Conservation (phyloP, 2,329 filamentous ascomycete genomes). For the Fusarium transvaalense region DNA sequence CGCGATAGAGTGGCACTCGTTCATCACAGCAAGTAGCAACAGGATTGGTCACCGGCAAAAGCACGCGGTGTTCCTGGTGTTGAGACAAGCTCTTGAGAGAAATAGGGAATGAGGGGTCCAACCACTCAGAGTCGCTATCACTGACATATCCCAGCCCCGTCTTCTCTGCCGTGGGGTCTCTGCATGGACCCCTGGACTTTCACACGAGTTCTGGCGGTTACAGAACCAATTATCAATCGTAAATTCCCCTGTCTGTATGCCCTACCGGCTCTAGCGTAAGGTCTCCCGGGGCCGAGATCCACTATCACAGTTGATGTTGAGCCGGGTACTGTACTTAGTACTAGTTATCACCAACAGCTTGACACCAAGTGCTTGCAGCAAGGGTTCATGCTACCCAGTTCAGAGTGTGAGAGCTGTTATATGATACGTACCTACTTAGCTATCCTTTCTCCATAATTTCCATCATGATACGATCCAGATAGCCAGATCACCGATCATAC, state of each 20-base stretch:
- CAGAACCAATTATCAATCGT: slow-evolving; percentile 24
- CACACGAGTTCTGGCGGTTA: slow-evolving; percentile 40
- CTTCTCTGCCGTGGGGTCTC: background rate
- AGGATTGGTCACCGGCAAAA: slow-evolving; percentile 7
- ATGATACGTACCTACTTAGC: background rate
- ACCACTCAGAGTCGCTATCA: slow-evolving; percentile 29
- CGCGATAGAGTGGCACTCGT: background rate
- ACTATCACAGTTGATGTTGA: background rate
- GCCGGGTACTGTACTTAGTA: no score
- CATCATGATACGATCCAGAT: background rate
- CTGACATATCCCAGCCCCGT: slow-evolving; percentile 21
- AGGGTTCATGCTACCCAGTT: background rate
- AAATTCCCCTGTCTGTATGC: background rate
- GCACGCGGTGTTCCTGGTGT: slow-evolving; percentile 20
- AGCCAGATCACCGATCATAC: background rate
- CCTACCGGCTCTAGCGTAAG: background rate
- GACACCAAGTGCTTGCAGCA: background rate
- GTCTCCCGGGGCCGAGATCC: background rate
- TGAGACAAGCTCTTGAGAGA: slow-evolving; percentile 5
- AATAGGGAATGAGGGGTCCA: slow-evolving; percentile 20
- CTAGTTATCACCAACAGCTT: background rate
- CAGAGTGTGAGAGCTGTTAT: background rate
- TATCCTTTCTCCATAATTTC: background rate
- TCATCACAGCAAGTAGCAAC: background rate
- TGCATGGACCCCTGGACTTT: slow-evolving; percentile 32